Conservation (phyloP, 2,329 filamentous ascomycete species). For the Microsporum canis region DNA sequence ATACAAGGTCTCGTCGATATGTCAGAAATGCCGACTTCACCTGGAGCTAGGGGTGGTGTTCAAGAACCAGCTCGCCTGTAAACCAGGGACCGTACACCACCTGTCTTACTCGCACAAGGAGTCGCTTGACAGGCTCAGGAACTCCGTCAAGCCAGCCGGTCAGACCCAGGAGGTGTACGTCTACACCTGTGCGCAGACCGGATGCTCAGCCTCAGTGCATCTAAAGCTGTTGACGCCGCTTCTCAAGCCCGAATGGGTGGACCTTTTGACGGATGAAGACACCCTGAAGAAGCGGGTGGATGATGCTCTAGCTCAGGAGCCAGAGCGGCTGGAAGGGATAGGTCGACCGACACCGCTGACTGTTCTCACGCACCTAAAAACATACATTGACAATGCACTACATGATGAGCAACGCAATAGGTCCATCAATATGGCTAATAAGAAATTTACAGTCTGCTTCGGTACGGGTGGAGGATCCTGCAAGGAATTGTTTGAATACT, state of each 20-base stretch:
- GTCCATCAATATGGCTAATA: conserved; percentile 49
- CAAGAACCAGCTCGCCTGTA: conserved; percentile 31
- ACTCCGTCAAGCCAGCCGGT: conserved; percentile 17
- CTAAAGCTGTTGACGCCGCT: conserved; percentile 43
- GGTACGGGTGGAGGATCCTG: conserved; percentile 46
- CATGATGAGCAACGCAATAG: conserved; percentile 40
- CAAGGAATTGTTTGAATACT: conserved; percentile 43
- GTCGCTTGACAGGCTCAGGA: conserved; percentile 15
- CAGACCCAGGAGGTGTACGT: conserved; percentile 35
- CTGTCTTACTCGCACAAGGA: conserved; percentile 37
- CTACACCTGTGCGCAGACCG: conserved; percentile 50
- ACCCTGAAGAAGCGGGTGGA: conserved; percentile 44
- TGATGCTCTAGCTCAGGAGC: conserved; percentile 40
- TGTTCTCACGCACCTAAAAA: conserved; percentile 45
- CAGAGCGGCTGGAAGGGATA: conserved; percentile 44
- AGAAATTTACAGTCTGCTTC: conserved; percentile 53
- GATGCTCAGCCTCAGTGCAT: conserved; percentile 44
- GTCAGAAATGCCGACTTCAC: conserved; percentile 51
- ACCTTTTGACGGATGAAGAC: conserved; percentile 44
- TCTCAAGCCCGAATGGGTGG: conserved; percentile 38
- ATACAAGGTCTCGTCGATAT: conserved; percentile 51
- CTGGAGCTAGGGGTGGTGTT: conserved; percentile 48
- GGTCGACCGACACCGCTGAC: conserved; percentile 42
- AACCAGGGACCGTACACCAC: conserved; percentile 51
- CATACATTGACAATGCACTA: conserved; percentile 50